A percentile compares a stretch with the other conserved stretches of the same genome.
Conservation (phyloP, 495 filamentous ascomycete genomes). For the Xylaria telfairii region DNA sequence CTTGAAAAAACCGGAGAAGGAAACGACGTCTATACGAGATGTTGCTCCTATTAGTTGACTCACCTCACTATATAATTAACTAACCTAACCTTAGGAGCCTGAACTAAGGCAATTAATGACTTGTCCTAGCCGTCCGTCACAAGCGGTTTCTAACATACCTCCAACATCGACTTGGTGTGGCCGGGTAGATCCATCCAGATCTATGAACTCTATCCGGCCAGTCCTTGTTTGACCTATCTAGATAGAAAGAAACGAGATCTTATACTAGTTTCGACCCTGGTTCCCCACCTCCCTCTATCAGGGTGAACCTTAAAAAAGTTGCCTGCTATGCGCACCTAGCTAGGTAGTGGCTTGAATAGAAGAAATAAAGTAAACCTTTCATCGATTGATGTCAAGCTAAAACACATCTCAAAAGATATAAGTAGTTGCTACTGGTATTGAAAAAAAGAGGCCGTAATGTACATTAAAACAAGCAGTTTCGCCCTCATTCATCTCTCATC, state of each 20-base stretch:
- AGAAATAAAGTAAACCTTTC: background rate
- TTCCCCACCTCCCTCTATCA: background rate
- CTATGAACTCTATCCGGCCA: background rate
- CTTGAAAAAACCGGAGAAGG: too few species aligned
- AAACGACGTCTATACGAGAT: too few species aligned
- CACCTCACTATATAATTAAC: too few species aligned
- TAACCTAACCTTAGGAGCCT: too few species aligned
- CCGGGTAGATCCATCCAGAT: constrained; percentile 1
- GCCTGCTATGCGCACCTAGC: background rate
- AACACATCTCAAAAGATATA: too few species aligned
- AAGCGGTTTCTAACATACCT: background rate
- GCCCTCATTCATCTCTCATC: background rate
- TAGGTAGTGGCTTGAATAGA: background rate
- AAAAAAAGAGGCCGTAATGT: constrained; percentile 15
- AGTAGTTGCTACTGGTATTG: constrained; percentile 2
- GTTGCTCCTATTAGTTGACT: too few species aligned
- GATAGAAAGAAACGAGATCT: background rate
- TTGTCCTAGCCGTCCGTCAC: background rate
- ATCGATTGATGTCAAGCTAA: too few species aligned
- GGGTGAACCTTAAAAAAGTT: constrained; percentile 2
- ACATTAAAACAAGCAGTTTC: background rate
- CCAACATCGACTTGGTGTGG: background rate
- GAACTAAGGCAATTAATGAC: too few species aligned
- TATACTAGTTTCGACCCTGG: background rate
- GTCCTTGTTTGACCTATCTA: too few species aligned